A percentile compares a stretch with the other conserved stretches of the same genome.
These are phyloP conservation scores for Silene vulgaris DNA, from an alignment of 179 eudicot genomes.

Conservation along the genomic window DNA sequence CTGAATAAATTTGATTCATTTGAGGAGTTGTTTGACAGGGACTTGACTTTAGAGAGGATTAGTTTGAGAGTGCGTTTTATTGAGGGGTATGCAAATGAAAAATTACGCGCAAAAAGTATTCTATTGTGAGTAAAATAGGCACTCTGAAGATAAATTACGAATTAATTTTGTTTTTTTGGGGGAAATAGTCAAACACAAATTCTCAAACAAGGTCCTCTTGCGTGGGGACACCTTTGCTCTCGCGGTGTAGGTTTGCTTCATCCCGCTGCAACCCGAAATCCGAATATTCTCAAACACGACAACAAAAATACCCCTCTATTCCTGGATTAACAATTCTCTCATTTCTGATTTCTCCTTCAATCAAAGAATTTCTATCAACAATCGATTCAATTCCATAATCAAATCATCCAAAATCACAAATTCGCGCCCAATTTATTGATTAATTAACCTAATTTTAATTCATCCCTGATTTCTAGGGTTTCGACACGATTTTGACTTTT, in stretches of 20 bases:
- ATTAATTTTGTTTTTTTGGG: too few species aligned
- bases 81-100: too few species aligned
- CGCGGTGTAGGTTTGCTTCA: conserved; percentile 25
- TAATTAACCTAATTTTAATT: not conserved
- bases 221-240: conserved; percentile 2
- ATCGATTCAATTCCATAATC: not conserved
- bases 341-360: not conserved
- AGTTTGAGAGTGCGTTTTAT: too few species aligned
- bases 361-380: not conserved
- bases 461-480: conserved; percentile 8
- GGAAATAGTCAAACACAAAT: too few species aligned
- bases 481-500: conserved; percentile 14
- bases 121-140: too few species aligned
- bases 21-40: too few species aligned
- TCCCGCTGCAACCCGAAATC: not conserved
- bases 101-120: too few species aligned
- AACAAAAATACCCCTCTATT: not conserved
- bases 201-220: too few species aligned
- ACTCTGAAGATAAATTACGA: too few species aligned
- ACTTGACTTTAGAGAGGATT: too few species aligned
- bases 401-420: not conserved
- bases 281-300: conserved; percentile 4
- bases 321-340: not conserved
- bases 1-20: too few species aligned
- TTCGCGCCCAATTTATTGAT: not conserved